These are phyloP conservation scores for Amylostereum chailletii DNA, from an alignment of 1,284 basidiomycete species.

Conservation along the genomic window DNA sequence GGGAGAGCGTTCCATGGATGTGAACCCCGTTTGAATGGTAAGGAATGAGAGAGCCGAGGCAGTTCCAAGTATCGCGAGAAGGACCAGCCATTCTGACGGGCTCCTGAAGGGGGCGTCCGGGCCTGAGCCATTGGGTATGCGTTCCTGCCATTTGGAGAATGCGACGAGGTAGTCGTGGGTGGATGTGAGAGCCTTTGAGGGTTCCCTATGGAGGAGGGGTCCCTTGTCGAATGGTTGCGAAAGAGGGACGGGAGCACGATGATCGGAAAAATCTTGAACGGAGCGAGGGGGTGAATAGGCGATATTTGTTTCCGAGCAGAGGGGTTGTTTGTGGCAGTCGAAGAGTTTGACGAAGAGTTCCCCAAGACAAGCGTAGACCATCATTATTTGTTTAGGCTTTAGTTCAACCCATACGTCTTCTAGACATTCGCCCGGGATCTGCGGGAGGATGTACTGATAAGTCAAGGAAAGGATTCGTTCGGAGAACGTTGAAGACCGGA, in stretches of 20 bases:
- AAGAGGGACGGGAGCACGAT: slow-evolving; percentile 12
- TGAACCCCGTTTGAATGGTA: slow-evolving; percentile 19
- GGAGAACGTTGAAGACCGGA: background rate
- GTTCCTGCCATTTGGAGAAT: slow-evolving; percentile 14
- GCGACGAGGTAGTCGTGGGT: slow-evolving; percentile 17
- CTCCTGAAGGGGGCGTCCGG: background rate
- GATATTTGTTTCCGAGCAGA: slow-evolving; percentile 16
- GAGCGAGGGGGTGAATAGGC: slow-evolving; percentile 12
- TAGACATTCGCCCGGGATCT: slow-evolving; percentile 16
- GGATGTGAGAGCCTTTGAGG: slow-evolving; percentile 13
- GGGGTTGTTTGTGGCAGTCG: slow-evolving; percentile 13
- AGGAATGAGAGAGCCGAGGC: slow-evolving; percentile 13
- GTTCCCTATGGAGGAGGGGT: slow-evolving; percentile 8
- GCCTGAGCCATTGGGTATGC: slow-evolving; percentile 8
- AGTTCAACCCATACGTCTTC: slow-evolving; percentile 16
- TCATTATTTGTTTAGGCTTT: slow-evolving; percentile 13
- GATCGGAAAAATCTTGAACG: background rate
- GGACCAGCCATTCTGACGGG: slow-evolving; percentile 10
- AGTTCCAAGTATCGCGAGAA: slow-evolving; percentile 16
- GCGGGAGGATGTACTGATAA: background rate
- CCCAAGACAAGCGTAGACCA: slow-evolving; percentile 13
- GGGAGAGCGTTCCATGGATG: slow-evolving; percentile 14
- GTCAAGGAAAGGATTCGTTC: background rate
- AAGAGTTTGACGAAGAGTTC: slow-evolving; percentile 18
- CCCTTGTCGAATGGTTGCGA: slow-evolving; percentile 15